A percentile compares a stretch with the other conserved stretches of the same genome.
Conservation (phyloP, 2,329 filamentous ascomycete species). For the Paecilomyces niveus region DNA sequence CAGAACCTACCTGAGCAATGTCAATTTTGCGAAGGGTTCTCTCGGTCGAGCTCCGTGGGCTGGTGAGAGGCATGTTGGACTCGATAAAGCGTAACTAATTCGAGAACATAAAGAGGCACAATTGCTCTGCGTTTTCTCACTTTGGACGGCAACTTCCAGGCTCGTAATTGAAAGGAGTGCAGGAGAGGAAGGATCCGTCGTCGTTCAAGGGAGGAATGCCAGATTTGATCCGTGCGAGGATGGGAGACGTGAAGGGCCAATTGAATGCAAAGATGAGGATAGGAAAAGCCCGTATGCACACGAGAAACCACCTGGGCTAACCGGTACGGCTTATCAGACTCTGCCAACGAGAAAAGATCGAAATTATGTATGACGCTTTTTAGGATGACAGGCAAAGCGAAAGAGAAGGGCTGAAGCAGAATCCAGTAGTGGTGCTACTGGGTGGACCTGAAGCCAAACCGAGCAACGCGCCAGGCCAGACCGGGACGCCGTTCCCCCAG, state of each 20-base stretch:
- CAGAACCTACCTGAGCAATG: slow-evolving; percentile 30
- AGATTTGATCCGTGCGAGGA: not conserved
- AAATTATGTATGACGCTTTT: not conserved
- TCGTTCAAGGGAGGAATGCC: not conserved
- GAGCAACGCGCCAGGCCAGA: not conserved
- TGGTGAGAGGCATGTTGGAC: slow-evolving; percentile 23
- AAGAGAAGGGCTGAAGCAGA: not conserved
- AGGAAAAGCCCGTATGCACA: not conserved
- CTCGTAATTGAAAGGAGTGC: not conserved
- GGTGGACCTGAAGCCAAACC: not conserved
- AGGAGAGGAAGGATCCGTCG: not conserved
- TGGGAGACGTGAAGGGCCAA: not conserved
- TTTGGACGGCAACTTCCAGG: not conserved
- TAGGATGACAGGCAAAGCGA: not conserved
- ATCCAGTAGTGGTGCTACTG: not conserved
- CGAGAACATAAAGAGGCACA: slow-evolving; percentile 4
- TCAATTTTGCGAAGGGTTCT: slow-evolving; percentile 36
- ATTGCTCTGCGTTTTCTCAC: not conserved
- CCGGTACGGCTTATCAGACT: not conserved
- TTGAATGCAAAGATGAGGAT: not conserved
- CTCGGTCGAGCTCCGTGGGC: slow-evolving; percentile 24
- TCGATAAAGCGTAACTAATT: slow-evolving; percentile 8
- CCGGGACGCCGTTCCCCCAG: not conserved
- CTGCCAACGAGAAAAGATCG: not conserved
- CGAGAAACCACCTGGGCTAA: not conserved